Evolutionary conservation across 371 early-diverging fungal genomes (phyloP).

Genomic region (Rhizopus arrhizus): DNA sequence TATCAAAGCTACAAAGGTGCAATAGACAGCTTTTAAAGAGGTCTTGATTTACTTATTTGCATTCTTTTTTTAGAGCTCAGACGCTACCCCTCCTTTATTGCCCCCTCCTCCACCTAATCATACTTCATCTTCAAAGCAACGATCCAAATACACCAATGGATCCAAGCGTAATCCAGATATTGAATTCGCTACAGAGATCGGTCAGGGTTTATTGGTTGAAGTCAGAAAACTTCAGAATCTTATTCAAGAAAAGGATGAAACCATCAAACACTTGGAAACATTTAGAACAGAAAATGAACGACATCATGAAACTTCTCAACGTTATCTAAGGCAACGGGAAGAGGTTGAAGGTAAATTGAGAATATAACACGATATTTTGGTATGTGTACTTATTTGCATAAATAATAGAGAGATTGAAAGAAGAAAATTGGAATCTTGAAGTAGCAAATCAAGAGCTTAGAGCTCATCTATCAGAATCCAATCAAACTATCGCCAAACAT

Average conservation of each 20-base stretch:
- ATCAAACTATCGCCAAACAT: conserved; percentile 52
- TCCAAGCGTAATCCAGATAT: conserved; percentile 53
- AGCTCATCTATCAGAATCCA: conserved; percentile 55
- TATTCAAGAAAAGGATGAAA: conserved; percentile 65
- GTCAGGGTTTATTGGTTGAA: conserved; percentile 54
- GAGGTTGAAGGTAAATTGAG: conserved; percentile 57
- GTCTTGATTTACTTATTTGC: not conserved
- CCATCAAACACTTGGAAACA: conserved; percentile 62
- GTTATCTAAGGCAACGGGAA: conserved; percentile 36
- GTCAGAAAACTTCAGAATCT: conserved; percentile 51
- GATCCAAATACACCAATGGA: conserved; percentile 39
- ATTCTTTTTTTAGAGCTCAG: conserved; percentile 1
- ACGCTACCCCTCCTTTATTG: conserved; percentile 20
- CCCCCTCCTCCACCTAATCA: conserved; percentile 32
- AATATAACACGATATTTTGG: not conserved
- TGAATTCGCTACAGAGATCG: conserved; percentile 58
- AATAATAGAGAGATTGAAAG: conserved; percentile 56
- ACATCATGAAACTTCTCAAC: conserved; percentile 45
- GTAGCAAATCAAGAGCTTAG: conserved; percentile 63
- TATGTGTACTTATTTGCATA: not conserved
- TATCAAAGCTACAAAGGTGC: conserved; percentile 19
- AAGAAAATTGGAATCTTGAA: conserved; percentile 65
- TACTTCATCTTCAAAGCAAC: conserved; percentile 35
- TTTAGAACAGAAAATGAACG: conserved; percentile 63
- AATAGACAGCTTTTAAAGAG: not conserved